phyloP scores from a whole-genome alignment of 176 grass and related monocot species.

The Cenchrus purpureus region DNA sequence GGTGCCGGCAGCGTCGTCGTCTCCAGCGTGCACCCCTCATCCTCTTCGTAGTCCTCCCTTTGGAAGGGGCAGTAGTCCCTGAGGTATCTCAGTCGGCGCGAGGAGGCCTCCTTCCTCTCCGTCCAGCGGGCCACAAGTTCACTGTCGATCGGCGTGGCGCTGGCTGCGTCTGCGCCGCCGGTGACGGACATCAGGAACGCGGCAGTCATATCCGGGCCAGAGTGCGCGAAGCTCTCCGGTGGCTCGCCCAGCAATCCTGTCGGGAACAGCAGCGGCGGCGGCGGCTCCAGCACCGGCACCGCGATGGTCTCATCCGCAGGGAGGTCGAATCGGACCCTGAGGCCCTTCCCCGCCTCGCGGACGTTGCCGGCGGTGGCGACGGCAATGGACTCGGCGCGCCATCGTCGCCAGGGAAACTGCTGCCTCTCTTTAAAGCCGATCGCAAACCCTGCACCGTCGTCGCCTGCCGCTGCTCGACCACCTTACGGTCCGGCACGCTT shows the following conservation, averaged over 20 bases:
- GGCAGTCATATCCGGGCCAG: neutral
- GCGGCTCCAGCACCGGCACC: neutral
- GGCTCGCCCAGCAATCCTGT: neutral
- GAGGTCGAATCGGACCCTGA: neutral
- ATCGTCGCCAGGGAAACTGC: neutral
- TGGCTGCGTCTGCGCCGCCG: neutral
- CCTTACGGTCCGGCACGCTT: neutral
- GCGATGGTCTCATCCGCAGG: neutral
- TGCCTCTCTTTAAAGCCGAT: neutral
- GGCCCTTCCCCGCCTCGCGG: neutral
- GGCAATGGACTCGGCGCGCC: neutral
- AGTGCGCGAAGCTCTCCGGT: neutral
- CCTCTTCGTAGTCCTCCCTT: neutral
- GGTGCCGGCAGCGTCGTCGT: neutral
- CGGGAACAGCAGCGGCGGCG: neutral
- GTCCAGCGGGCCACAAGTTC: neutral
- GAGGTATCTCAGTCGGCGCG: conserved; percentile 8
- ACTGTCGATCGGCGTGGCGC: neutral
- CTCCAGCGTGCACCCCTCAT: neutral
- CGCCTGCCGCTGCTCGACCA: neutral
- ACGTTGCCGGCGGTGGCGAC: too few relatives aligned
- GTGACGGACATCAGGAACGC: conserved; percentile 9
- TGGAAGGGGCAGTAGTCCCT: conserved; percentile 24
- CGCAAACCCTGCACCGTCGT: neutral
- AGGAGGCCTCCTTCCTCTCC: neutral